A percentile compares a stretch with the other conserved stretches of the same genome.
Evolutionary conservation across 805 yeast species (phyloP).

Genomic region (Candida sithepensis): DNA sequence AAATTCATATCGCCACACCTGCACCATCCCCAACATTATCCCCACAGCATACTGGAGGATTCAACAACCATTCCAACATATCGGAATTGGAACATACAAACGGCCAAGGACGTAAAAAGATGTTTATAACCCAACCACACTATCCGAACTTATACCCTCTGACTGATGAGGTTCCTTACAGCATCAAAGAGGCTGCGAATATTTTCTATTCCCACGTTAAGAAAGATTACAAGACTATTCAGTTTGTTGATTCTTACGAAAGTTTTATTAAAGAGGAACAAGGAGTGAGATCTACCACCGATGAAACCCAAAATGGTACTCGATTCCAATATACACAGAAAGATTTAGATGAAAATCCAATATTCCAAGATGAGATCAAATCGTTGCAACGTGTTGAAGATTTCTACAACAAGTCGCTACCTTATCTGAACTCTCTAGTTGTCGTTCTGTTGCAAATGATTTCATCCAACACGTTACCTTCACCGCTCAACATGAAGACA

Average conservation of each 20-base stretch:
- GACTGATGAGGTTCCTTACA: conserved; percentile 51
- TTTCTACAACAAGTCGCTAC: conserved; percentile 51
- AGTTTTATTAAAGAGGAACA: conserved; percentile 65
- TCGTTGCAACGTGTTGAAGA: conserved; percentile 54
- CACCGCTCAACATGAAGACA: conserved; percentile 22
- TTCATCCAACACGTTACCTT: conserved; percentile 40
- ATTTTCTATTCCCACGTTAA: conserved; percentile 59
- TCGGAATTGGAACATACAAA: conserved; percentile 29
- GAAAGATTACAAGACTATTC: conserved; percentile 64
- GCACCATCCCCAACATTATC: conserved; percentile 77
- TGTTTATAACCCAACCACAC: conserved; percentile 31
- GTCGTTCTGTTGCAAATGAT: conserved; percentile 62
- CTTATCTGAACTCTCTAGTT: conserved; percentile 59
- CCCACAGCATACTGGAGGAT: conserved; percentile 38
- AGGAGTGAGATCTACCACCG: conserved; percentile 10
- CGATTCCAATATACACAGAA: conserved; percentile 22
- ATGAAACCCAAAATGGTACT: neutral
- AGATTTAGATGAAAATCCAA: conserved; percentile 34
- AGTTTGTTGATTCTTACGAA: conserved; percentile 70
- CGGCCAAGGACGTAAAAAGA: conserved; percentile 30
- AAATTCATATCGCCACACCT: conserved; percentile 78
- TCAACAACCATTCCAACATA: conserved; percentile 22
- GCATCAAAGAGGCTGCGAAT: conserved; percentile 75
- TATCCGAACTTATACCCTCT: conserved; percentile 33
- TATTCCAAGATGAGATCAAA: conserved; percentile 33